Base-by-base conservation (phyloP, 495 filamentous ascomycete species). In the Hapsidospora chrysogenum region DNA sequence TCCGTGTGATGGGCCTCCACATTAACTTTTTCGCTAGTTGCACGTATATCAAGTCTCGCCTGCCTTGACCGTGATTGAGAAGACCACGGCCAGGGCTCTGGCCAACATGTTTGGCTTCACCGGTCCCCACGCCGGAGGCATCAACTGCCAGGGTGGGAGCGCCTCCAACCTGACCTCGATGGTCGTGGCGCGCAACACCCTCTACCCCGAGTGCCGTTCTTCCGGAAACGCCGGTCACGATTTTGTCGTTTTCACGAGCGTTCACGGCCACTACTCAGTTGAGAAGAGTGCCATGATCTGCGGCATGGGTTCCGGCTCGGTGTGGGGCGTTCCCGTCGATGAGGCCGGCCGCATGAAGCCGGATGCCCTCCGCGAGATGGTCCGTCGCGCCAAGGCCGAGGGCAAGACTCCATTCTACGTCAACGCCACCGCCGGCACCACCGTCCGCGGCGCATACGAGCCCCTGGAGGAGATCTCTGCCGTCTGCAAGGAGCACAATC, bases 401-500 rank as follows among this genome's bases (percentile, higher is more conserved):
- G 78, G 80, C 26, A 67, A 69, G 36, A 86, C 80, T 4, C 87
- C 89, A 0, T 82, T 97, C 45, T 97, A 87, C 57, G 84, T 95
- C 49, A 95, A 94, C 49, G 80, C 87, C 3, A 94, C 87, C 1
- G 87, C 89, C 3, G 87, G 87, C 14, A 95, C 89, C 11, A 97
- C 89, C 2, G 89, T 94, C 8, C 56, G 86, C 39, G 89, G 87
- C 14, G 84, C 81, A 10, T 97, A 78, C 51, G 87, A 95, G 52
- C 82, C 80, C 2, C 74, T 95, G 41, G 50, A 63, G 15, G 68
- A 63, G 9, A 78, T 95, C 41, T 66, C 76, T 1, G 66, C 63
- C 18, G 61, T 95, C 11, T 92, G 85, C 61, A 53, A 65, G 33
- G 63, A 66, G 40, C 60, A 82, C 46, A 68, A 69, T 21, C 58